Evolutionary conservation across 371 early-diverging fungal species (phyloP), one percentile per base, ranked within the genome.

Genomic region (Dichotomocladium elegans): DNA sequence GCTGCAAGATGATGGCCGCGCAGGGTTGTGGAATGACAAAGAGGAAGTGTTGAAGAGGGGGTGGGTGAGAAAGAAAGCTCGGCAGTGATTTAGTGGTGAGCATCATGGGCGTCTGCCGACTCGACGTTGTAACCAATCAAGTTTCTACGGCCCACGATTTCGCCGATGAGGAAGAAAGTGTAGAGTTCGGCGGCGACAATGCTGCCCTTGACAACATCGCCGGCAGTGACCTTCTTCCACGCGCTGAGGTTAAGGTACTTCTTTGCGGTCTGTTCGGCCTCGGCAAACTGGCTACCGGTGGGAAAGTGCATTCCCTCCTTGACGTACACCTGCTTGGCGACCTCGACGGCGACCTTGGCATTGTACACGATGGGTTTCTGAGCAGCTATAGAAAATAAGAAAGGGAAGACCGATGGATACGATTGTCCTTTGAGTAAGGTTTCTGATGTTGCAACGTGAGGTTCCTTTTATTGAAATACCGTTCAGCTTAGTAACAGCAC

Each of bases 241-340:
- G 70, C 66, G 43, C 60, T 62, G 49, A 71, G 51, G 47, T 77
- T 77, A 45, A 75, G 43, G 52, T 68, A 64, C 59, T 82, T 68
- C 58, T 77, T 55, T 37, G 79, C 54, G 10, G 75, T 58, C 49
- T 72, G 57, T 59, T 78, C 80, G 48, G 86, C 84, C 60, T 80
- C 60, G 50, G 69, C 56, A 46, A 83, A 63, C 66, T 85, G 82
- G 9, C 71, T 74, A 26, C 69, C 76, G 25, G 68, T 68, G 19
- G 88, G 88, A 63, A 84, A 83, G 34, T 77, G 69, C 80, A 87
- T 80, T 57, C 80, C 81, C 71, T 87, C 86, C 57, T 82, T 82
- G 31, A 64, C 64, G 66, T 85, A 87, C 41, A 87, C 86, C 70
- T 83, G 80, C 74, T 87, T 87, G 55, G 80, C 83, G 37, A 86